Base-by-base conservation (phyloP, 306 rosid species). In the Pyrus betulifolia region DNA sequence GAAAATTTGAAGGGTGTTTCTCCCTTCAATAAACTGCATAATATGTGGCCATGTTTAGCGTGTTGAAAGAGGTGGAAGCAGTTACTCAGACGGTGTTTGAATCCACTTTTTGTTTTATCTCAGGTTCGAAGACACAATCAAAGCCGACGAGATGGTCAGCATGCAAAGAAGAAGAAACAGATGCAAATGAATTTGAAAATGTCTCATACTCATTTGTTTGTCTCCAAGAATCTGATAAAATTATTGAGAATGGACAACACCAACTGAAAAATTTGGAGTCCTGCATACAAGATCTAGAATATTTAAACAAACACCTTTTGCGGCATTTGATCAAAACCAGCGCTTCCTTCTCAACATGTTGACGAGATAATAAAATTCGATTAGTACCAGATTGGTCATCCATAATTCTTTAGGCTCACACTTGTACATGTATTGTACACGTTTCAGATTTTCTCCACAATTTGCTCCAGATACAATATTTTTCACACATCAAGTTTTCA, bases 291-390 rank as follows among this genome's bases (percentile, higher is more conserved):
- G 6, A 82, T 82, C 60, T 35, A 35, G 40, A 35, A 35, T 8
- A 35, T 35, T 35, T 35, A 35, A 35, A 35, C 38, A 35, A 0
- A 35, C 38, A 33, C 8, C 38, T 35, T 35, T 35, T 35, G 2
- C 1, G 8, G 2, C 38, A 35, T 35, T 35, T 35, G 38, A 35
- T 35, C 38, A 82, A 79, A 74, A 74, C 70, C 21, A 78, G 78
- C 70, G 83, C 74, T 15, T 74, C 81, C 27, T n/a, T 84, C 38
- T 81, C 64, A 84, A 84, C 69, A 80, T 84, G 69, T 75, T 75
- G 58, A 83, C 78, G 67, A 71, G 67, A 46, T 75, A 11, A 59
- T 8, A 21, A 59, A 22, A 59, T 23, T 23, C 8, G 27, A 14
- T 10, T 59, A 0, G 31, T 59, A 25, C 31, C 23, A 6, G 33